A percentile compares a stretch with the other conserved stretches of the same genome.
Conservation (phyloP, 352 stramenopile species). For the Globisporangium orthogonon region DNA sequence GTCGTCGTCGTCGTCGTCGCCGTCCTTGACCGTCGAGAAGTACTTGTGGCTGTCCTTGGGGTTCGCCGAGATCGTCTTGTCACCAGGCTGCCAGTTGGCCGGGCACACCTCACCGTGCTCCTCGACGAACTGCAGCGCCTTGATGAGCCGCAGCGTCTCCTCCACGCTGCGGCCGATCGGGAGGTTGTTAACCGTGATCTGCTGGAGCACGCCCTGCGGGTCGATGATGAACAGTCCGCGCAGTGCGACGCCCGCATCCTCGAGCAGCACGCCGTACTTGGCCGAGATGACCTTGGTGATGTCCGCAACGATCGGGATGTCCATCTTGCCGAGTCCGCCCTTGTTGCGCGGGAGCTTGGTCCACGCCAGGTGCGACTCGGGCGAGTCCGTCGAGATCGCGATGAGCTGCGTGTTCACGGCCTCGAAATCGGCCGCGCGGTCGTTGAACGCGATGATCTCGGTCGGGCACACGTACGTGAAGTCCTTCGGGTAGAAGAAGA, state of each 20-base stretch:
- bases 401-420: conserved; percentile 86
- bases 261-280: conserved; percentile 89
- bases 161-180: conserved; percentile 90
- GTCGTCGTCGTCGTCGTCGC: conserved; percentile 17
- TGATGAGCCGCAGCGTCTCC: conserved; percentile 89
- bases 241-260: conserved; percentile 80
- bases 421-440: conserved; percentile 79
- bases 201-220: conserved; percentile 77
- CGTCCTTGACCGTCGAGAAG: conserved; percentile 59
- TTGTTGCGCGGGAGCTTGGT: conserved; percentile 85
- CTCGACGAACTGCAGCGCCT: conserved; percentile 91
- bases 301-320: conserved; percentile 91
- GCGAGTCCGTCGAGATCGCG: conserved; percentile 86
- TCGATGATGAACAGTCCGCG: conserved; percentile 93
- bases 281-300: conserved; percentile 89
- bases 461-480: conserved; percentile 90
- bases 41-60: conserved; percentile 79
- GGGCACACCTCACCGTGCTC: conserved; percentile 92
- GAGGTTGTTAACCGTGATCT: conserved; percentile 91
- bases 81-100: conserved; percentile 90
- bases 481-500: conserved; percentile 92
- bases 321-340: conserved; percentile 89
- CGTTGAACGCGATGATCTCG: conserved; percentile 90
- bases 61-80: conserved; percentile 83
- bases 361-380: conserved; percentile 89